Evolutionary conservation across 192 early-diverging fungal genomes (phyloP).

Genomic region (Linnemannia elongata): DNA sequence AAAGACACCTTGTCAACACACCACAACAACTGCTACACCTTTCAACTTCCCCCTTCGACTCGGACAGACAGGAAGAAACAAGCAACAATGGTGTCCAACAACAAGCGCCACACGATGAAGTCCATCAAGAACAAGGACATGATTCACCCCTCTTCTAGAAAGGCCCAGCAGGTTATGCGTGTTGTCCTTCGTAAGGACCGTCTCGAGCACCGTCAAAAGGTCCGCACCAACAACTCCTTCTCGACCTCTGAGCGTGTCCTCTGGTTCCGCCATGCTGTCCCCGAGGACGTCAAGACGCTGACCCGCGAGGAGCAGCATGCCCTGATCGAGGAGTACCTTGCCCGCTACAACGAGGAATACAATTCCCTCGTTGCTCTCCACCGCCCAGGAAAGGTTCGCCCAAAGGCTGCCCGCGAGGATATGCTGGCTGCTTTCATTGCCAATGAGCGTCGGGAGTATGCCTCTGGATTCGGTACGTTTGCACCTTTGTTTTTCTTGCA

Average conservation of each 20-base stretch:
- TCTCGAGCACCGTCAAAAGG: conserved; percentile 57
- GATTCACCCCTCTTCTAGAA: conserved; percentile 69
- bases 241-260: conserved; percentile 60
- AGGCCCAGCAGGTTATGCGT: conserved; percentile 66
- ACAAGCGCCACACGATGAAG: conserved; percentile 68
- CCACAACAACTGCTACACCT: not conserved
- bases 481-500: not conserved
- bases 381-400: conserved; percentile 57
- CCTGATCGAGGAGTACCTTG: conserved; percentile 58
- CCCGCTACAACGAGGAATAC: conserved; percentile 64
- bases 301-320: conserved; percentile 37
- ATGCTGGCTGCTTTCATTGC: conserved; percentile 58
- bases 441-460: conserved; percentile 65
- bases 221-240: conserved; percentile 31
- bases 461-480: conserved; percentile 66
- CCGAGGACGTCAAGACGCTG: conserved; percentile 49
- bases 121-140: conserved; percentile 69
- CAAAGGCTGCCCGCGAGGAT: conserved; percentile 62
- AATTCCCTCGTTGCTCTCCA: conserved; percentile 54
- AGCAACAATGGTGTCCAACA: conserved; percentile 61
- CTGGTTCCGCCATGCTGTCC: conserved; percentile 69
- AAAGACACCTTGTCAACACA: not conserved
- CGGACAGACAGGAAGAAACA: not conserved
- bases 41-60: not conserved
- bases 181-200: conserved; percentile 65